Base-by-base conservation (phyloP, 2,329 filamentous ascomycete species). In the Botrytis squamosa region DNA sequence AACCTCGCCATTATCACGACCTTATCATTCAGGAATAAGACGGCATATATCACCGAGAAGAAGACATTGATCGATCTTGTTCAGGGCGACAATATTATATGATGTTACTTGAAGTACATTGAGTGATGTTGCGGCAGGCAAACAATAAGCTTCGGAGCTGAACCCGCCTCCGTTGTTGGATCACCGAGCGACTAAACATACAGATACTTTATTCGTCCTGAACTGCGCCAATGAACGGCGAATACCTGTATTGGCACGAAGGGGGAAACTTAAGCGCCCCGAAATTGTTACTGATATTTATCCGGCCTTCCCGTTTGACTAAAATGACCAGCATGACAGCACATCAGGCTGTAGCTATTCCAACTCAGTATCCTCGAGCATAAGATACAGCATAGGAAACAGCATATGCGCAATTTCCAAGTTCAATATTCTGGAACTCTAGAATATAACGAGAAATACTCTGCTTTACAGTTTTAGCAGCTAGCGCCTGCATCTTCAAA, bases 121-220 rank as follows among this genome's bases (percentile, higher is more conserved):
- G 18, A 14, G 57, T 29, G 20, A 40, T 22, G 25, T 65, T 71
- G 25, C 18, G 20, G 12, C 25, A 6, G 25, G n/a, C 42, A 38
- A 22, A 52, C 68, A 29, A 65, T 18, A 18, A 40, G 44, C 49
- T 42, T 71, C 69, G 69, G 69, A 40, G 69, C 12, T 20, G 40
- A 65, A 44, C 29, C 69, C 69, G 55, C 40, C 33, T 52, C 69
- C 69, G 59, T 44, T 36, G 69, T 65, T 52, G 33, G 38, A 29
- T 33, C 25, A 36, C 40, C 25, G 33, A 33, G 29, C n/a, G 18
- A 29, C 38, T 4, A 42, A 44, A 29, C 49, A 33, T 40, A 29
- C 4, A 33, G 20, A 38, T 16, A 16, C 49, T 29, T 55, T 40
- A 7, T 18, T 16, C 40, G 33, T 16, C 22, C 55, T 36, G 8